Percentiles rank a stretch among this genome's conserved stretches.
Evolutionary conservation across 192 early-diverging fungal species (phyloP).

Genomic region (Thoreauomyces humboldtii): DNA sequence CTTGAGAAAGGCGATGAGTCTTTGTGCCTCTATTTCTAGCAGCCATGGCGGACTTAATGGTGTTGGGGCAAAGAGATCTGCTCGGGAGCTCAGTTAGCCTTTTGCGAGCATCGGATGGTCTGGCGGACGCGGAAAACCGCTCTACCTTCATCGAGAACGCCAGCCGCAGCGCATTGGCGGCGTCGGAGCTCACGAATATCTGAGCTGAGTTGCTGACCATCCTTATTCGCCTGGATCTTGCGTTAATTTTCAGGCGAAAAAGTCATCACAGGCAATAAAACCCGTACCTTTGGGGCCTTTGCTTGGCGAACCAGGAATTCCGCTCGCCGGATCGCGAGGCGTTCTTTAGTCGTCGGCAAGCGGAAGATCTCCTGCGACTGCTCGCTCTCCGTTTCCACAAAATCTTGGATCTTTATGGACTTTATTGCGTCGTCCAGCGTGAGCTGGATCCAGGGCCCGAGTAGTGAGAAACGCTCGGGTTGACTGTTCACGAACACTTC

Average conservation of each 20-base stretch:
- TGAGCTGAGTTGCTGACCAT: not conserved
- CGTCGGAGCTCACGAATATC: not conserved
- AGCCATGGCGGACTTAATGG: not conserved
- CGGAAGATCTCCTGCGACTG: not conserved
- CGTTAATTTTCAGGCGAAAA: not conserved
- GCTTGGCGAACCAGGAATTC: not conserved
- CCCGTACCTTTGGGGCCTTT: not conserved
- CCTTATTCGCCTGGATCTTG: not conserved
- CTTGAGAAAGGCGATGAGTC: no score
- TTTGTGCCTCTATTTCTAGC: not conserved
- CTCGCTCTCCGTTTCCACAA: not conserved
- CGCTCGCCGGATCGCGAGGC: not conserved
- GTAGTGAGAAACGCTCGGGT: not conserved
- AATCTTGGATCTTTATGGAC: not conserved
- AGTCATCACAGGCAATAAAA: not conserved
- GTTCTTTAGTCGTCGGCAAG: not conserved
- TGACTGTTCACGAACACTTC: not conserved
- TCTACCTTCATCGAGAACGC: not conserved
- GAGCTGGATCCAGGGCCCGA: not conserved
- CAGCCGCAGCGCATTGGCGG: not conserved
- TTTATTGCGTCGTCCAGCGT: not conserved
- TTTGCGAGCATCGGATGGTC: no score
- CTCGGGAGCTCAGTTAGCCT: not conserved
- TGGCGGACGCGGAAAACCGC: no score
- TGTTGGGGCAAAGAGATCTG: not conserved